A percentile compares a stretch with the other conserved stretches of the same genome.
Evolutionary conservation across 768 basidiomycete genomes (phyloP).

Genomic region (Mycena indigotica): DNA sequence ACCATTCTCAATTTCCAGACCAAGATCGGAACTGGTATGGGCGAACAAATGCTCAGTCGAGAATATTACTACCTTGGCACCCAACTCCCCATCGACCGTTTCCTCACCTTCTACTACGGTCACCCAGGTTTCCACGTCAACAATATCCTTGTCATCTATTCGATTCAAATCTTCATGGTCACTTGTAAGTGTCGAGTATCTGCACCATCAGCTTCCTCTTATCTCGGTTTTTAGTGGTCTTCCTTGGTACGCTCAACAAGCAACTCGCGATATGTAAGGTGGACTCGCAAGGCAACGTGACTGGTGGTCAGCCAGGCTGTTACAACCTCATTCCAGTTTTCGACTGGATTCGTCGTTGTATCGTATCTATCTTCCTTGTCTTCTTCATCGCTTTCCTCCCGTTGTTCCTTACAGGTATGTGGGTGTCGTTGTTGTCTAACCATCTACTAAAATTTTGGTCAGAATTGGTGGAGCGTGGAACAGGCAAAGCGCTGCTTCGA

Average conservation of each 20-base stretch:
- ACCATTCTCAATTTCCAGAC: conserved; percentile 99
- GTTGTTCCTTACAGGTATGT: conserved; percentile 89
- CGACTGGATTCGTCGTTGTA: conserved; percentile 96
- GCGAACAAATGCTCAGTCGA: conserved; percentile 98
- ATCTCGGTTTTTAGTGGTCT: conserved; percentile 62
- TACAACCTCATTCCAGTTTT: conserved; percentile 97
- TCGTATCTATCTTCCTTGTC: conserved; percentile 97
- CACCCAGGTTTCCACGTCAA: conserved; percentile 99
- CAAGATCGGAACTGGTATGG: conserved; percentile 99
- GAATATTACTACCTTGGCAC: conserved; percentile 99
- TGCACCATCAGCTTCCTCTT: conserved; percentile 7
- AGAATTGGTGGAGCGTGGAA: conserved; percentile 97
- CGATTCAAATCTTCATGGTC: conserved; percentile 97
- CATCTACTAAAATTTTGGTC: conserved; percentile 8
- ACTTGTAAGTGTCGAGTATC: conserved; percentile 60
- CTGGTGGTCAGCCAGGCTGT: conserved; percentile 87
- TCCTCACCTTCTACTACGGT: conserved; percentile 99
- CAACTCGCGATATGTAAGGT: conserved; percentile 85
- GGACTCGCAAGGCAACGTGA: conserved; percentile 76
- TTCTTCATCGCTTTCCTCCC: conserved; percentile 98
- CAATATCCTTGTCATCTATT: conserved; percentile 98
- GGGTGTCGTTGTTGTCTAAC: not conserved
- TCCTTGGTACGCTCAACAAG: conserved; percentile 95
- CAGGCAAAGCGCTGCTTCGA: conserved; percentile 91
- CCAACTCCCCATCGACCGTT: conserved; percentile 95